Base-by-base conservation (phyloP, 2,329 filamentous ascomycete species). In the Fusarium decemcellulare region DNA sequence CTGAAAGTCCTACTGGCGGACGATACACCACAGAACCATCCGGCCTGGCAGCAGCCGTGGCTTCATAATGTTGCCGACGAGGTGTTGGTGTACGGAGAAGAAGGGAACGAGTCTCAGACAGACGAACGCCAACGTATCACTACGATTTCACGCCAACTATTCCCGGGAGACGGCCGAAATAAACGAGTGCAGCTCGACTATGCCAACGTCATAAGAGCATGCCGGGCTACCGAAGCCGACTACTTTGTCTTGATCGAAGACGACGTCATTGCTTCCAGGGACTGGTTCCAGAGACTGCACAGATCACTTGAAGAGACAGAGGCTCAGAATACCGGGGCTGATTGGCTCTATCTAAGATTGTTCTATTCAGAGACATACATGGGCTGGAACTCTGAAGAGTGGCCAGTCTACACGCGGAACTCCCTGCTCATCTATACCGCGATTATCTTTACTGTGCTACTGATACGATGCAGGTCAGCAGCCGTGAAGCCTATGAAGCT, bases 331-430 rank as follows among this genome's bases (percentile, higher is more conserved):
- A 63, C 50, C 8, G 59, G 57, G 8, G 43, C 50, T 8, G 71
- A 74, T 30, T 79, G 77, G 77, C 57, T 79, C 11, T 80, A 80
- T 48, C 70, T 80, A 8, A 70, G 78, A 15, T 68, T 80, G 1
- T 80, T 80, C 50, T 80, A 79, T 47, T 77, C 78, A 0, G 78
- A 80, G 46, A 73, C 71, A 2, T 77, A 78, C 37, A 67, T 80
- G 39, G 78, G 78, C 4, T 80, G 78, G 78, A 80, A 80, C 54
- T 74, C 71, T 1, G 76, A 79, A 50, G 72, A 79, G 46, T 80
- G 77, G 78, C 67, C 59, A 0, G 56, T 48, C 5, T 78, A 80
- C 29, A 15, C 68, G 1, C 30, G 44, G 15, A 66, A 63, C n/a
- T 73, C 71, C 11, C 15, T 71, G 2, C 11, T 70, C 6, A n/a